These are phyloP conservation scores for Suillus subalutaceus DNA, from an alignment of 768 basidiomycete genomes.

Conservation along the genomic window DNA sequence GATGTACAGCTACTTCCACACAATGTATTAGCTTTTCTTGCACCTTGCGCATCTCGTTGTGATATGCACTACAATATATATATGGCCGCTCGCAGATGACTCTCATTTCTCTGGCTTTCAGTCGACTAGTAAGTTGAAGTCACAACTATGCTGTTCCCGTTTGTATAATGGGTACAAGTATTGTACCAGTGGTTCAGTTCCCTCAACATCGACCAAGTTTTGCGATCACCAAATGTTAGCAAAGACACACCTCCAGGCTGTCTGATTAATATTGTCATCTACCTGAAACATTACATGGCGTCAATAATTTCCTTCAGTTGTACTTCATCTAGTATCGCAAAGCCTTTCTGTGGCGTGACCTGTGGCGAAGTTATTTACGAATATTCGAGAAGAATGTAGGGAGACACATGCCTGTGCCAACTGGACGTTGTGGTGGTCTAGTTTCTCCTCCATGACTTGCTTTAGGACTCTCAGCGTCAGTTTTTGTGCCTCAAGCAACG, in stretches of 20 bases:
- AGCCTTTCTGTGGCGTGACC: conserved; percentile 86
- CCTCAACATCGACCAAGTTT: neutral
- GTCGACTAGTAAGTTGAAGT: neutral
- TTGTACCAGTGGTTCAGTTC: neutral
- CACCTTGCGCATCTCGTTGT: no score
- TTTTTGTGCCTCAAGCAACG: conserved; percentile 82
- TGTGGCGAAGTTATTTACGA: conserved; percentile 30
- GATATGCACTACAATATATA: no score
- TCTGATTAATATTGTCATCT: conserved; percentile 7
- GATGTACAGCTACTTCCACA: no score
- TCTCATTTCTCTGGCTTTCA: neutral
- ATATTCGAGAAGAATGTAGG: neutral
- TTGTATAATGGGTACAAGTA: neutral
- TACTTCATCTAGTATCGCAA: conserved; percentile 84
- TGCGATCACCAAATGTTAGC: neutral
- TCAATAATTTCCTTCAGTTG: conserved; percentile 85
- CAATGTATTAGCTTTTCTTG: no score
- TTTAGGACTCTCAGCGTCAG: conserved; percentile 89
- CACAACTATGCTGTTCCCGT: neutral
- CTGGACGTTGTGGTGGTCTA: conserved; percentile 98
- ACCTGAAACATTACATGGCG: conserved; percentile 57
- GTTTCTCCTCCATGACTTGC: conserved; percentile 99
- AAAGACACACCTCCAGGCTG: neutral
- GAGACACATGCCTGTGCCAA: conserved; percentile 75
- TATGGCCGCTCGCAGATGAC: no score